Percentiles rank a stretch among this genome's conserved stretches.
Evolutionary conservation across 202 grass and related monocot genomes (phyloP).

Genomic region (Schoenoplectus triqueter): DNA sequence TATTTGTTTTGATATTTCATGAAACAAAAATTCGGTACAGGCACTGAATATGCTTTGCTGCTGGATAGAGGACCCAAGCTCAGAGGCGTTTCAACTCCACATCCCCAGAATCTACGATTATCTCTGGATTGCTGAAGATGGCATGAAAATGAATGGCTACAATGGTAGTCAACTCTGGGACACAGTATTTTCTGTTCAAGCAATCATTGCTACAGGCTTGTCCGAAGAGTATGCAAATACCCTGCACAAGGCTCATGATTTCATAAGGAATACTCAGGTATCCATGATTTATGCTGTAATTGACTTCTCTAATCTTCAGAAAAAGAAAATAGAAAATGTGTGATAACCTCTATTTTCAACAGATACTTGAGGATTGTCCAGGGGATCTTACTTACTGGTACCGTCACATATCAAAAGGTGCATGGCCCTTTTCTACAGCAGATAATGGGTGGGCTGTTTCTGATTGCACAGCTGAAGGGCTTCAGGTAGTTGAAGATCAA

Average conservation of each 20-base stretch:
- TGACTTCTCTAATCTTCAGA: constrained; percentile 25
- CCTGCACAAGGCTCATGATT: constrained; percentile 75
- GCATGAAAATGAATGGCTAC: constrained; percentile 98
- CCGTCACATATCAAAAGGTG: constrained; percentile 91
- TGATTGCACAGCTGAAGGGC: constrained; percentile 90
- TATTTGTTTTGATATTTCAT: not conserved
- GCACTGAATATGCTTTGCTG: constrained; percentile 91
- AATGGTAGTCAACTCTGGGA: constrained; percentile 95
- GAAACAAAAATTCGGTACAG: constrained; percentile 39
- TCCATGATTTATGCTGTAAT: constrained; percentile 19
- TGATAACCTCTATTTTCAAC: constrained; percentile 11
- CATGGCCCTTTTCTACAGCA: constrained; percentile 80
- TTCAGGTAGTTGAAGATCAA: constrained; percentile 49
- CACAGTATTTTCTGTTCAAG: constrained; percentile 84
- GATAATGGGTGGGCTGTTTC: constrained; percentile 93
- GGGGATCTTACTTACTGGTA: constrained; percentile 74
- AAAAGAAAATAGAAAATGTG: not conserved
- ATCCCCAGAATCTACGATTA: constrained; percentile 82
- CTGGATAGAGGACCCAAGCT: constrained; percentile 96
- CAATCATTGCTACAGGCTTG: constrained; percentile 69
- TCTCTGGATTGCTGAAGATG: constrained; percentile 98
- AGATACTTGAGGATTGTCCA: constrained; percentile 81
- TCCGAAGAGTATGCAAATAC: constrained; percentile 63
- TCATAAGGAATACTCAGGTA: constrained; percentile 73
- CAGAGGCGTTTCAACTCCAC: constrained; percentile 92